Evolutionary conservation across 176 grass and related monocot genomes (phyloP), one percentile per base, ranked within the genome.

Genomic region (Rhipidocladum racemiflorum): DNA sequence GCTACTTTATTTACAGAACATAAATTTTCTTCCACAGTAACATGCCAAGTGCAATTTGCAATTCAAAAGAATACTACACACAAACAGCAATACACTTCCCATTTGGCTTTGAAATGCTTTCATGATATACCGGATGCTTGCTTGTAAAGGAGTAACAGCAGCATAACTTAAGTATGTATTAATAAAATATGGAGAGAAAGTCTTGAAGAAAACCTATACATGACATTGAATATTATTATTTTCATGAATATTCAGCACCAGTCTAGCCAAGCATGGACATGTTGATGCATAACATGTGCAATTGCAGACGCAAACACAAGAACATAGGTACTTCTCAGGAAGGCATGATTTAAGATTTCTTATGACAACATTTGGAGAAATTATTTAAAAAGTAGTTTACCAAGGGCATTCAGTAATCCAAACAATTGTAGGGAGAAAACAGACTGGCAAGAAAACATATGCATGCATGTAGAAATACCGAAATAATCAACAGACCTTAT

Each of bases 41-140:
- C 35, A 40, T 63, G 5, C 0, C 44, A 74, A 83, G 29, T 74
- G 59, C 16, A 83, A 25, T 18, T 73, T 21, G n/a, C 28, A 82
- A 72, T 61, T 49, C 60, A 16, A 82, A 72, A 18, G 68, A 4
- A 51, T 73, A 72, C 39, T 61, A 73, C 2, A 27, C 28, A 80
- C n/a, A 48, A 49, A 82, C 15, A 71, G 2, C 30, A 42, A 21
- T 4, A 82, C 34, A 24, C 16, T 68, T 11, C 80, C 13, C 72
- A 34, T 61, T 61, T 72, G 28, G 68, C 20, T 25, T 61, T 82
- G 55, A 59, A 57, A 59, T 70, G 25, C 0, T 44, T 35, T 28
- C 57, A 82, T 35, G 18, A n/a, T 32, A 72, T 36, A 72, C 13
- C 45, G 14, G 79, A 81, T 81, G 39, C 18, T 46, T 82, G 68